These are phyloP conservation scores for Elongisporangium prolatum DNA, from an alignment of 352 stramenopile species.

Conservation along the genomic window DNA sequence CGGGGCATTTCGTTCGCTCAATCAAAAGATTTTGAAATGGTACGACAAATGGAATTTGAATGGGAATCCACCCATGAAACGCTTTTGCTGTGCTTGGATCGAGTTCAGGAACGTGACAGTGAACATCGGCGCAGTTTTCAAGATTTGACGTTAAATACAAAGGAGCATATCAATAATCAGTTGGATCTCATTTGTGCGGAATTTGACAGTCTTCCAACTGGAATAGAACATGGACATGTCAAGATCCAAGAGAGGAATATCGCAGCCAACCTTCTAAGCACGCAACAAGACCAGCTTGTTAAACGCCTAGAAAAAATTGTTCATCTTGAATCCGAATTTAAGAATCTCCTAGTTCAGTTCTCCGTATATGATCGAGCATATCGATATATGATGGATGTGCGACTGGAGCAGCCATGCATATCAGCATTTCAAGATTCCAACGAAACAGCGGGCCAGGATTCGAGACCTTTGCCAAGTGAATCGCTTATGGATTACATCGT, in stretches of 20 bases:
- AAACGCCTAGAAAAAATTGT: conserved; percentile 47
- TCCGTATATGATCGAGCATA: conserved; percentile 44
- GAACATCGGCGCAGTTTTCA: conserved; percentile 59
- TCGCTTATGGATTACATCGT: conserved; percentile 47
- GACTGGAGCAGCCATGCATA: conserved; percentile 8
- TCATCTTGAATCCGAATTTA: conserved; percentile 35
- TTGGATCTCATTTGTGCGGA: conserved; percentile 28
- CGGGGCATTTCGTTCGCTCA: conserved; percentile 6
- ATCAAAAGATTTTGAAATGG: conserved; percentile 8
- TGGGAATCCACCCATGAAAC: conserved; percentile 70
- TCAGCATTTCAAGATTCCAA: not conserved
- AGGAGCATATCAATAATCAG: conserved; percentile 33
- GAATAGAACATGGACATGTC: conserved; percentile 12
- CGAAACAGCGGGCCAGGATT: not conserved
- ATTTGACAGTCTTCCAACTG: conserved; percentile 31
- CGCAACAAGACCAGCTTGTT: conserved; percentile 23
- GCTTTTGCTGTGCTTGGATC: conserved; percentile 42
- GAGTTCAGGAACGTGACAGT: conserved; percentile 54
- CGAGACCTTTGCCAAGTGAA: conserved; percentile 23
- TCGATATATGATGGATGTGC: conserved; percentile 24
- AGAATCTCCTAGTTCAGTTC: conserved; percentile 33
- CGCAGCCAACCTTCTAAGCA: not conserved
- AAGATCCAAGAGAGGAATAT: not conserved
- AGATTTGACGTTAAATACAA: conserved; percentile 38
- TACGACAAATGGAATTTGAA: conserved; percentile 41